phyloP scores from a whole-genome alignment of 2,329 filamentous ascomycete species.

The Sporothrix variecibatus region DNA sequence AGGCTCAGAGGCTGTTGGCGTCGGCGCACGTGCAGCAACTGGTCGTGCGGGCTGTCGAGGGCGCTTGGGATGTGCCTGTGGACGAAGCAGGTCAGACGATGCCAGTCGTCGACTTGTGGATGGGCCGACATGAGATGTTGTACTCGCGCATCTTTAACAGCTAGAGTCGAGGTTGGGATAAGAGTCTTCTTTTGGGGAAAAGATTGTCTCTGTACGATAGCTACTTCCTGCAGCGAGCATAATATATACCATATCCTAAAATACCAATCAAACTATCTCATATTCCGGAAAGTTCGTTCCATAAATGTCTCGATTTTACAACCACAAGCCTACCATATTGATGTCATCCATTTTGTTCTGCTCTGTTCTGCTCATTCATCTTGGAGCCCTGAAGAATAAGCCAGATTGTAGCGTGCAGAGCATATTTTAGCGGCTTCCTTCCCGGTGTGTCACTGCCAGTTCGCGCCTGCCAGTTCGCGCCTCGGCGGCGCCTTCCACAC shows the following conservation, averaged over 20 bases:
- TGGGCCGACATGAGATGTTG: slow-evolving; percentile 77
- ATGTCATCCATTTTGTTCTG: not conserved
- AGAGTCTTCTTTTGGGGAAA: not conserved
- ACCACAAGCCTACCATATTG: too few species aligned
- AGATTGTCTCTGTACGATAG: not conserved
- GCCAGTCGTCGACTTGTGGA: slow-evolving; percentile 79
- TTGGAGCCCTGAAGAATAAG: not conserved
- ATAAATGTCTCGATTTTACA: too few species aligned
- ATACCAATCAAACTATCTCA: not conserved
- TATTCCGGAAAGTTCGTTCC: not conserved
- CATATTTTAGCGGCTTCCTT: slow-evolving; percentile 8
- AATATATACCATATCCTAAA: not conserved
- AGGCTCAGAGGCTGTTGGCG: slow-evolving; percentile 73
- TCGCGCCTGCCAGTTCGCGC: not conserved
- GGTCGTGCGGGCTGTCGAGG: slow-evolving; percentile 59
- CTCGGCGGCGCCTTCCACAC: slow-evolving; percentile 1
- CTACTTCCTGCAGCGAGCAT: not conserved
- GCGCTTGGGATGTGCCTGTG: slow-evolving; percentile 59
- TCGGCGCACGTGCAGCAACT: slow-evolving; percentile 57
- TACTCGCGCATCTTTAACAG: slow-evolving; percentile 89
- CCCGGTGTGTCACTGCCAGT: not conserved
- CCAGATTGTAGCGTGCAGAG: not conserved
- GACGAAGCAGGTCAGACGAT: slow-evolving; percentile 74
- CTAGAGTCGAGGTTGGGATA: slow-evolving; percentile 40
- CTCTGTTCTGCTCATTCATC: too few species aligned